Base-by-base conservation (phyloP, 306 rosid species). In the Quercus robur region DNA sequence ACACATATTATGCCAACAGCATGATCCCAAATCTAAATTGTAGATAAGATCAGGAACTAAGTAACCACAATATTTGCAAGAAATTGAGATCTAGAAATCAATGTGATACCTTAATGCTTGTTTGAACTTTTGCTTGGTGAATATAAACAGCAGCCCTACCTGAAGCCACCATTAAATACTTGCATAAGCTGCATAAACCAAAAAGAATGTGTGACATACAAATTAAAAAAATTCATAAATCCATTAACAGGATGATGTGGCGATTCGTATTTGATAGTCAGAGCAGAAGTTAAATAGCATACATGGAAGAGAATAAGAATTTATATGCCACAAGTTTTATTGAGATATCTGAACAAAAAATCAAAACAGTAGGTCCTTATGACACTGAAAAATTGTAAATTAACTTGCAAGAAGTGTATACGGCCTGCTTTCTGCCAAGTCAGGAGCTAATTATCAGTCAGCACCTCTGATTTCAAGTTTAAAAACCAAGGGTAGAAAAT, bases 81-180 rank as follows among this genome's bases (percentile, higher is more conserved):
- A 73, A 18, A 19, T 19, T 75, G 59, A 70, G 7, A 30, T 41
- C 49, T 38, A 15, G 31, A 79, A 17, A 31, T 18, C 63, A 73
- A 23, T 3, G 38, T 21, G 25, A 66, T 80, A 89, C 92, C 90
- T 86, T 89, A 62, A 80, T n/a, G 57, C 44, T 68, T 46, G 35
- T 84, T 35, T 86, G 76, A 71, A 63, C 80, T 84, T 75, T 89
- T 26, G 75, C 59, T 44, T 70, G 63, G 44, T 71, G 87, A 79
- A 86, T 77, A 76, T 79, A 84, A 46, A 82, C 73, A 61, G 88
- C 78, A 21, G 86, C 85, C 75, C 87, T 69, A 5, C 90, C 88
- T 9, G 85, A 82, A 57, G 90, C 92, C 83, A 89, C 92, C 92
- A 84, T 84, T 17, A 89, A 75, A 80, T 89, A 86, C 84, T 89